These are phyloP conservation scores for Przewalskia tangutica DNA, from an alignment of 257 asterid genomes.

Conservation along the genomic window DNA sequence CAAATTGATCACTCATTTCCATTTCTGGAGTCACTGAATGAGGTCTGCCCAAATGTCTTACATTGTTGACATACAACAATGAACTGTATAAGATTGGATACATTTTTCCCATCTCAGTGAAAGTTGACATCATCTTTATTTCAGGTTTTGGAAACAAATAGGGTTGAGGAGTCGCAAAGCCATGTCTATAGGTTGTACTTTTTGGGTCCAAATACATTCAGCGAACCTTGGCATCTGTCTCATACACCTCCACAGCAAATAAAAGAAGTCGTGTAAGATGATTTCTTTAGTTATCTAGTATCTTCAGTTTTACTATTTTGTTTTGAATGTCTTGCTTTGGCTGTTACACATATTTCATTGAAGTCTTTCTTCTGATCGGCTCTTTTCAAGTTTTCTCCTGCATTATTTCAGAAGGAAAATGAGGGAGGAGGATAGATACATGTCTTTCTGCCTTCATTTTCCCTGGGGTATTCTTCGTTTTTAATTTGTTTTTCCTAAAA, in stretches of 20 bases:
- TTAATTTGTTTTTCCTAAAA: neutral
- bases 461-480: neutral
- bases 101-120: neutral
- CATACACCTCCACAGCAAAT: conserved; percentile 95
- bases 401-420: neutral
- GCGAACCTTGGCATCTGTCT: conserved; percentile 98
- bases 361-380: neutral
- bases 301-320: neutral
- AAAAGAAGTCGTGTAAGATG: conserved; percentile 82
- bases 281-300: neutral
- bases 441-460: neutral
- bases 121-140: conserved; percentile 8
- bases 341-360: neutral
- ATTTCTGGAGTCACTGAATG: conserved; percentile 90
- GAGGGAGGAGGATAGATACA: neutral
- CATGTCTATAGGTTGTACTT: conserved; percentile 97
- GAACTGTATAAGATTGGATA: neutral
- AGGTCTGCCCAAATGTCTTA: conserved; percentile 36
- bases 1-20: conserved; percentile 97
- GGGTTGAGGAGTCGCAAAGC: conserved; percentile 96
- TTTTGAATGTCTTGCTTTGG: neutral
- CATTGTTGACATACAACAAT: neutral
- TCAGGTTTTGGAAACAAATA: conserved; percentile 95
- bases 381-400: neutral
- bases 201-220: conserved; percentile 82